Base-by-base conservation (phyloP, 75 land plant species). In the Isoetes taiwanensis region DNA sequence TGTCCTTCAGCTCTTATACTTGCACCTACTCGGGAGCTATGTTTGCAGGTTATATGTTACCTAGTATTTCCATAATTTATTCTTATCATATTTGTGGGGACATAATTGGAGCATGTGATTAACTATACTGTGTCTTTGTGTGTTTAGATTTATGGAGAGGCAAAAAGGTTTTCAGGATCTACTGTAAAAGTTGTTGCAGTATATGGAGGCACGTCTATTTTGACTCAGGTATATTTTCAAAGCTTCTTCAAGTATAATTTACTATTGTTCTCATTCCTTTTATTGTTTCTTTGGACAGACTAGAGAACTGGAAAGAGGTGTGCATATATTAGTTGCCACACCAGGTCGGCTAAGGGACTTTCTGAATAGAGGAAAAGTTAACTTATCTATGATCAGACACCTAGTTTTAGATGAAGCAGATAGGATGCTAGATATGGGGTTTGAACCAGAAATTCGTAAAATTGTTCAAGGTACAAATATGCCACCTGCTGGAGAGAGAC, bases 381-480 rank as follows among this genome's bases (percentile, higher is more conserved):
- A 16, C 25, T 23, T 46, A n/a, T 46, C 50, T 23, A 6, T 8
- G 50, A n/a, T 46, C 50, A 46, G 50, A 23, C 25, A 46, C 16
- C 19, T 46, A n/a, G 50, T 23, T 6, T 46, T 46, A 23, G 50
- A 46, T n/a, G 50, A 46, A n/a, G 50, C 50, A 8, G 50, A 46
- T n/a, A 16, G 50, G 16, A 46, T 46, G 50, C 50, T 46, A 6
- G 50, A 46, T 46, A 46, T 46, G 50, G 50, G 50, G 16, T 46
- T 46, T 46, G 50, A 46, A 23, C 50, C 50, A 8, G 25, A 46
- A 46, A 46, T 46, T 23, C 50, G 50, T 19, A 46, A 46, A n/a
- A 46, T 46, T 46, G 50, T 46, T 5, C 21, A 46, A n/a, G 23
- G 23, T 23, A 46, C 50, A 16, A 23, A 46, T 23, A 46, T 46